Evolutionary conservation across 2,329 filamentous ascomycete genomes (phyloP).

Genomic region (Achaetomium macrosporum): DNA sequence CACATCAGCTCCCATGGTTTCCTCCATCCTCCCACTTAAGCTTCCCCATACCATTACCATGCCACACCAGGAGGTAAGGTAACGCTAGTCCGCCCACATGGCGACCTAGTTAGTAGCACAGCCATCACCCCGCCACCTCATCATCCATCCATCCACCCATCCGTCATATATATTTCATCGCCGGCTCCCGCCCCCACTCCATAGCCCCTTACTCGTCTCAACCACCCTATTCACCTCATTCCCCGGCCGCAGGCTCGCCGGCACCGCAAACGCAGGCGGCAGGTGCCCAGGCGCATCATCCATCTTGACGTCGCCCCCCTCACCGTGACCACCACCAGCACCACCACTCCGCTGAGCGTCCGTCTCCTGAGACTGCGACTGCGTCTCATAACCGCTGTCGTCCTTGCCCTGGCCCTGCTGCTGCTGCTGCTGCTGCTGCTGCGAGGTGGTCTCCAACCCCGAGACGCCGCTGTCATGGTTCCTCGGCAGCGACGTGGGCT

Average conservation of each 20-base stretch:
- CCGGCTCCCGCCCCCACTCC: slow-evolving; percentile 37
- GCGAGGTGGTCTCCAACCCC: slow-evolving; percentile 1
- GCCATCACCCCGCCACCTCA: background rate
- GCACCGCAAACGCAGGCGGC: slow-evolving; percentile 31
- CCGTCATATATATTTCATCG: slow-evolving; percentile 12
- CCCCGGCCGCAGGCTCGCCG: slow-evolving; percentile 50
- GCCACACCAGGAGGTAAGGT: too few relatives aligned
- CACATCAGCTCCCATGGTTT: too few relatives aligned
- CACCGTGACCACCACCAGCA: too few relatives aligned
- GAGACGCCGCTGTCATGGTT: slow-evolving; percentile 44
- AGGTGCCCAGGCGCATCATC: background rate
- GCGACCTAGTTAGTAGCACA: too few relatives aligned
- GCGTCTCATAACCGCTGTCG: slow-evolving; percentile 8
- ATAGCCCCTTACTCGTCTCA: slow-evolving; percentile 60
- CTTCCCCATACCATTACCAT: too few relatives aligned
- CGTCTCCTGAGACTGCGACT: background rate
- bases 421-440: background rate
- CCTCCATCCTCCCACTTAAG: background rate
- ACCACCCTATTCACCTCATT: slow-evolving; percentile 50
- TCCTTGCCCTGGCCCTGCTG: background rate
- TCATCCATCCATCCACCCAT: background rate
- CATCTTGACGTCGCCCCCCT: slow-evolving; percentile 5
- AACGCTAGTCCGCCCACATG: too few relatives aligned
- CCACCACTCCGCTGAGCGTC: too few relatives aligned
- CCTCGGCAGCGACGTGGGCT: slow-evolving; percentile 16